Conservation (phyloP, 2,329 filamentous ascomycete genomes). For the Bipolaris sorokiniana region DNA sequence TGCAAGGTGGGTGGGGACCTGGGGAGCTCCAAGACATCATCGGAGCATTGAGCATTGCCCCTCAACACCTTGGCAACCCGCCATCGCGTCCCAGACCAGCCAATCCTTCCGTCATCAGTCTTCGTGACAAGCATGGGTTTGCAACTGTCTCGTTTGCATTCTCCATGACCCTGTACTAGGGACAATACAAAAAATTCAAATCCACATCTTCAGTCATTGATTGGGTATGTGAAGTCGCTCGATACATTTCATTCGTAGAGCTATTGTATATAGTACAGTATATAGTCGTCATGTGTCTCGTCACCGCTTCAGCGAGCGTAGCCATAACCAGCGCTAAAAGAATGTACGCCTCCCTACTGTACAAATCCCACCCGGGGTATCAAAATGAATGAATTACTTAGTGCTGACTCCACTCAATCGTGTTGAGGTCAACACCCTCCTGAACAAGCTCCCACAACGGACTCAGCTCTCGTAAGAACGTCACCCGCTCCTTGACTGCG, state of each 20-base stretch:
- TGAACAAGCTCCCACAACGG: conserved; percentile 98
- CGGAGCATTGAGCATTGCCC: conserved; percentile 4
- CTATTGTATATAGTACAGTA: conserved; percentile 20
- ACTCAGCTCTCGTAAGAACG: conserved; percentile 91
- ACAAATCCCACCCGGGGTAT: conserved; percentile 27
- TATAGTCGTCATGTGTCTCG: conserved; percentile 26
- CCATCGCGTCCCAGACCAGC: background rate
- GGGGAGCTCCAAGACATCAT: conserved; percentile 8
- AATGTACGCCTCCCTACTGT: conserved; percentile 27
- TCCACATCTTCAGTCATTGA: background rate
- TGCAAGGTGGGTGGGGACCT: conserved; percentile 6
- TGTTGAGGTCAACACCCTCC: conserved; percentile 92
- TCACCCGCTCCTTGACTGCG: conserved; percentile 87
- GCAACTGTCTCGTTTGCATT: background rate
- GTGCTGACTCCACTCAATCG: conserved; percentile 98
- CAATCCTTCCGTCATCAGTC: background rate
- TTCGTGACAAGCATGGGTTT: background rate
- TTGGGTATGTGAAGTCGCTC: background rate
- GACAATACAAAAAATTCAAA: background rate
- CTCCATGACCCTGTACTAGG: background rate
- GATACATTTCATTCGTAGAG: conserved; percentile 13
- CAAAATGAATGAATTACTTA: conserved; percentile 53
- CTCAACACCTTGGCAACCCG: conserved; percentile 30
- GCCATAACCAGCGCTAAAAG: conserved; percentile 15
- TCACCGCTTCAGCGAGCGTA: conserved; percentile 38